Evolutionary conservation across 371 early-diverging fungal species (phyloP), one percentile per base, ranked within the genome.

Genomic region (Encephalitozoon hellem): DNA sequence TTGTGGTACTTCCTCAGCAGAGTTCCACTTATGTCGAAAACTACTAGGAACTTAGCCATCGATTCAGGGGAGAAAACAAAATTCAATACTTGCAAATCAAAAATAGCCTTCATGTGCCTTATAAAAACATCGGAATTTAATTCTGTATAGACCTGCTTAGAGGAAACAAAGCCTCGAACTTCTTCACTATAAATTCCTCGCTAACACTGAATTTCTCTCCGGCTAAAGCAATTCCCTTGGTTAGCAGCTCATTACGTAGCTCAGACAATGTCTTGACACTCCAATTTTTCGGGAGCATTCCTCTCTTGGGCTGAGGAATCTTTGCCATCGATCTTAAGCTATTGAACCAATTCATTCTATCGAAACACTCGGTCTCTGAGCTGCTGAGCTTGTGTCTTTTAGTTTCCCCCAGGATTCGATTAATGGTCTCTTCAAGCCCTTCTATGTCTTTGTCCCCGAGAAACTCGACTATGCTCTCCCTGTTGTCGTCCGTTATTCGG

Each of bases 341-440:
- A 45, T 75, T 82, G 59, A 83, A 80, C 38, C 83, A 79, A 21
- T 45, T 59, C 45, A 82, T 82, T 41, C 82, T 74, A n/a, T 84
- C 81, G 55, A 55, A 75, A 39, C 79, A 76, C 49, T 78, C 77
- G 32, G 74, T 75, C 42, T 83, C 81, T 9, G 64, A 52, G 12
- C 74, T 82, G 2, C 79, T 69, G 28, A 76, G 47, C 64, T 71
- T 70, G 25, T 70, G 67, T 65, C 81, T 80, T 39, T 71, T 49
- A 8, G 54, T 75, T 77, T 73, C 73, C 66, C 71, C 69, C 6
- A 71, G 69, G 51, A 83, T 80, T 45, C 75, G 78, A 32, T 76
- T 78, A 28, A 80, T 73, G 1, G 80, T 69, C 52, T 83, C 82
- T 52, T 77, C 76, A 28, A 83, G 51, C 64, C 76, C 71, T 39